These are phyloP conservation scores for Hanseniaspora uvarum DNA, from an alignment of 1,139 yeast genomes.

Conservation along the genomic window DNA sequence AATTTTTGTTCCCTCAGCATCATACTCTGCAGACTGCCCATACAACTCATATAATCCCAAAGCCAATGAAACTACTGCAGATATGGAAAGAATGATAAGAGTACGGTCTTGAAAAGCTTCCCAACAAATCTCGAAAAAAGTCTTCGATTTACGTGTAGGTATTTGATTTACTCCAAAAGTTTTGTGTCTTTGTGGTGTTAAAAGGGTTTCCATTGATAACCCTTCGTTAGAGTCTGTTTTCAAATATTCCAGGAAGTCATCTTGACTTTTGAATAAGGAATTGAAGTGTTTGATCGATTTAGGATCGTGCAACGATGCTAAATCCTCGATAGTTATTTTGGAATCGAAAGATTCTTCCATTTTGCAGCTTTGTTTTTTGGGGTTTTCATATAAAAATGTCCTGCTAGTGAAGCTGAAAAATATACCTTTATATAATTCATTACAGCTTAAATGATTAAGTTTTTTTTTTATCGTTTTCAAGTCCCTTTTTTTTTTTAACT, in stretches of 20 bases:
- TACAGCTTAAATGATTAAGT: no score
- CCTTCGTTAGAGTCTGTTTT: slow-evolving; percentile 41
- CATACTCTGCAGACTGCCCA: slow-evolving; percentile 69
- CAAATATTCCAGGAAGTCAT: slow-evolving; percentile 28
- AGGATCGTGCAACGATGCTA: slow-evolving; percentile 32
- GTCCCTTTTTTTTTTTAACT: no score
- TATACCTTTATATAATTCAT: no score
- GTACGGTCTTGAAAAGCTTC: slow-evolving; percentile 90
- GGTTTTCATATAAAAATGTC: no score
- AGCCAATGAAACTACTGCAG: slow-evolving; percentile 81
- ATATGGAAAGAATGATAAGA: slow-evolving; percentile 67
- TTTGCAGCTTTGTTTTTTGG: background rate
- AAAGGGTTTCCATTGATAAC: slow-evolving; percentile 29
- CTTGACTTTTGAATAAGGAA: slow-evolving; percentile 24
- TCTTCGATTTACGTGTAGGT: slow-evolving; percentile 59
- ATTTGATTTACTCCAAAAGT: slow-evolving; percentile 59
- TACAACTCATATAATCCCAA: slow-evolving; percentile 86
- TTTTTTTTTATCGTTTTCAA: no score
- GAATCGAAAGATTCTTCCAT: background rate
- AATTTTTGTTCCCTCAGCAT: slow-evolving; percentile 59
- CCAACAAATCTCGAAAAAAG: slow-evolving; percentile 58
- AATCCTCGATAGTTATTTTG: slow-evolving; percentile 24
- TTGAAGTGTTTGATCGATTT: slow-evolving; percentile 30
- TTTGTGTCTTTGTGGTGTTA: slow-evolving; percentile 32
- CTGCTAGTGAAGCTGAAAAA: no score